Base-by-base conservation (phyloP, 495 filamentous ascomycete species). In the Hyaloscypha finlandica region DNA sequence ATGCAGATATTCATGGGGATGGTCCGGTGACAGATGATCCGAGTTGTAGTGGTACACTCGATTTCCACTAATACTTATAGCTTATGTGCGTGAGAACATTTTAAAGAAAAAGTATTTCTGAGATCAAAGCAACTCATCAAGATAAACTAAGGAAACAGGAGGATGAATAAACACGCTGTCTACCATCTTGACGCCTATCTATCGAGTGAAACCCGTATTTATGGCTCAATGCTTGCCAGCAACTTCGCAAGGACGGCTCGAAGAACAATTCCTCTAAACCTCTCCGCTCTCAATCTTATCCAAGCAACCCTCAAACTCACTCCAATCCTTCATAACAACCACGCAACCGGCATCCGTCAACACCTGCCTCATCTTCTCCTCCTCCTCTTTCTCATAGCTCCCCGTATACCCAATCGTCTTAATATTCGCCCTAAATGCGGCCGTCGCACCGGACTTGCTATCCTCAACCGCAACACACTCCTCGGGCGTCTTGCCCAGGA, bases 401-500 rank as follows among this genome's bases (percentile, higher is more conserved):
- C 94, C 94, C 37, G 96, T 92, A 76, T 97, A 97, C 32, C 86
- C 94, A 71, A 97, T 90, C 60, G 90, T 84, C 59, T 86, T 89
- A 71, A 97, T 94, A 30, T 85, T 84, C n/a, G 94, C 94, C 67
- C 90, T 85, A 69, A 91, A 88, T 45, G 88, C 94, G 60, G 90
- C 91, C 56, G 90, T 85, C 29, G 92, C 88, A 66, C 94, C 94
- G 66, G 88, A 92, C 84, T 90, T 93, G 82, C 89, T 93, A 79
- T 97, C 94, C 83, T 97, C 94, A 57, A 97, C 83, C 4, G 94
- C 88, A 35, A 97, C 85, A 61, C 88, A 90, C 83, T 96, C 90
- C 32, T 81, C 84, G 9, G 92, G 81, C 76, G 85, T 87, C 80
- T 90, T 90, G 64, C 88, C 89, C 63, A 96, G 80, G 74, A 85